Conservation (phyloP, 2,329 filamentous ascomycete genomes). For the Scedosporium minutisporum region DNA sequence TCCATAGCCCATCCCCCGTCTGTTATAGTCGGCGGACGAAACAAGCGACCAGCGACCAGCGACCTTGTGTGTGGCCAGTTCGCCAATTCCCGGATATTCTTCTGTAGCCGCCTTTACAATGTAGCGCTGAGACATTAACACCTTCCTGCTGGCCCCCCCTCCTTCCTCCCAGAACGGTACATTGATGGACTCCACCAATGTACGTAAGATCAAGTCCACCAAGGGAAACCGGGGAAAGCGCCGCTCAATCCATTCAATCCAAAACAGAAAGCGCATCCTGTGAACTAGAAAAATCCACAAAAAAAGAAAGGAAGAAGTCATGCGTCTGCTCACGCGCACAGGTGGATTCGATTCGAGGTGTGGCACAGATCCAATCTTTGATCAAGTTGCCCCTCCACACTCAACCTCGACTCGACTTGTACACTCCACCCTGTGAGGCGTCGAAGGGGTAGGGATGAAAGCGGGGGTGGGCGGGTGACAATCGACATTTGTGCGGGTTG, state of each 20-base stretch:
- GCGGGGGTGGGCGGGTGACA: neutral
- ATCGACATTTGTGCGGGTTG: neutral
- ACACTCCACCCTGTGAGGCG: slow-evolving; percentile 1
- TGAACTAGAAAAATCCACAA: neutral
- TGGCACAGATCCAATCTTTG: slow-evolving; percentile 1
- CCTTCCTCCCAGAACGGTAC: neutral
- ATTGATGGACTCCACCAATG: neutral
- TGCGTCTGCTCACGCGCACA: slow-evolving; percentile 5
- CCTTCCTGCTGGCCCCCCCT: neutral
- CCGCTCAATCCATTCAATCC: neutral
- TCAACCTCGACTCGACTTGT: neutral
- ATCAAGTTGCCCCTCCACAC: slow-evolving; percentile 3
- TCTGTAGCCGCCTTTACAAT: neutral
- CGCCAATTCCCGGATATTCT: neutral
- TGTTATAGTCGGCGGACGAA: neutral
- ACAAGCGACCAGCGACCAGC: neutral
- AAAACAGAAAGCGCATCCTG: neutral
- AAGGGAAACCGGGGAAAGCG: neutral
- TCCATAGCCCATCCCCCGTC: neutral
- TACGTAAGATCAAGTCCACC: neutral
- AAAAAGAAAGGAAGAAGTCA: slow-evolving; percentile 1
- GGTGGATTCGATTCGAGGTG: neutral
- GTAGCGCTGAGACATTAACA: neutral
- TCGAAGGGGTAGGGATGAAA: neutral
- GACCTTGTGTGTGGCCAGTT: neutral